Evolutionary conservation across 2,329 filamentous ascomycete genomes (phyloP).

Genomic region (Pseudocercospora eumusae): DNA sequence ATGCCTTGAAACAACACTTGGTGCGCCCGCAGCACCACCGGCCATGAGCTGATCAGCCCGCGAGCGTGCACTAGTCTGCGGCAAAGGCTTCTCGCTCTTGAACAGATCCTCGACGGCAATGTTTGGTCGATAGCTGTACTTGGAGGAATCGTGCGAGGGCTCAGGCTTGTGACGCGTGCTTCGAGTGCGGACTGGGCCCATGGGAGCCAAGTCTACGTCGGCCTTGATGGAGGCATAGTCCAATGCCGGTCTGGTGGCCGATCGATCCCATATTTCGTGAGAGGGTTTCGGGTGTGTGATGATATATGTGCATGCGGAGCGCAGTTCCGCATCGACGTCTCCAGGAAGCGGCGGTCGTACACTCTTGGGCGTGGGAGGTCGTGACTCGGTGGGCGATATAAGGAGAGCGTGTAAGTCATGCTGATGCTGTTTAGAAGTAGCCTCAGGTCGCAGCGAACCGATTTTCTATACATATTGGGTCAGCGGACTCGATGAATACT

Average conservation of each 20-base stretch:
- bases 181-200: constrained; percentile 17
- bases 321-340: constrained; percentile 48
- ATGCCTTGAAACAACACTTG: constrained; percentile 11
- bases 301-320: constrained; percentile 49
- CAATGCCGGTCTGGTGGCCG: constrained; percentile 35
- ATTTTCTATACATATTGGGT: constrained; percentile 14
- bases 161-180: constrained; percentile 20
- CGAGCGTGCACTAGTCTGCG: constrained; percentile 26
- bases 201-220: constrained; percentile 10
- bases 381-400: constrained; percentile 35
- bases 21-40: constrained; percentile 8
- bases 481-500: constrained; percentile 4
- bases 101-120: constrained; percentile 31
- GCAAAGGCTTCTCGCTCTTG: constrained; percentile 20
- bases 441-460: constrained; percentile 9
- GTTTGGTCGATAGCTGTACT: constrained; percentile 21
- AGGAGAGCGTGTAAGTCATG: constrained; percentile 22
- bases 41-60: constrained; percentile 37
- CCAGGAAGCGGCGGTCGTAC: constrained; percentile 47
- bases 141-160: constrained; percentile 20
- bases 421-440: constrained; percentile 23
- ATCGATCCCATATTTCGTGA: constrained; percentile 39
- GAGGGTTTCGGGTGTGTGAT: constrained; percentile 43
- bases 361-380: constrained; percentile 46
- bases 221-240: constrained; percentile 40